Evolutionary conservation across 805 yeast genomes (phyloP), one percentile per base, ranked within the genome.

Genomic region (Metschnikowia sp.): DNA sequence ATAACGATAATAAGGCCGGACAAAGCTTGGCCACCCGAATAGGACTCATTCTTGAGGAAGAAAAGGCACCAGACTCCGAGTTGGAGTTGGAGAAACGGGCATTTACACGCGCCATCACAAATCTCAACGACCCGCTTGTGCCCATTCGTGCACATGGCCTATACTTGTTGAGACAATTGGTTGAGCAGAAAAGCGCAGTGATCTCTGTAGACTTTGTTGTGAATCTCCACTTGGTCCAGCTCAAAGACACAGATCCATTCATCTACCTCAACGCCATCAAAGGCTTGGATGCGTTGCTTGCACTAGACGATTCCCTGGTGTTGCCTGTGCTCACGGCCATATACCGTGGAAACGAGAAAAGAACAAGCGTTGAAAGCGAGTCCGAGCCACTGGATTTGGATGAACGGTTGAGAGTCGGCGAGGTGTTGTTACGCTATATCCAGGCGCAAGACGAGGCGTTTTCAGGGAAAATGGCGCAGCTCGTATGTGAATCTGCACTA

Each of bases 61-160:
- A 65, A 5, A 19, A 40, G 2, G 55, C 61, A 2, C 55, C 58
- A 1, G 43, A 45, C 2, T 52, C 59, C 8, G 54, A 51, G 10
- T 48, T 50, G 36, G 72, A 69, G 10, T 47, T 60, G 8, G 78
- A 83, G 40, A 62, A 63, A 28, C 67, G 66, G 22, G 51, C 64
- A 0, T 65, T 86, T 40, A 75, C 77, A 12, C 71, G 79, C 31
- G 96, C 96, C 0, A 66, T 88, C 33, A 69, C 77, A 1, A 79
- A 83, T 49, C 64, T 94, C 37, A 82, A 81, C 47, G 96, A 91
- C 64, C 86, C 91, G 0, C 66, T 86, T 37, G 83, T 87, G 3
- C 96, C 98, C 0, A 79, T 92, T 2, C 73, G 90, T 45, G 98
- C 96, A 0, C 90, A 87, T 63, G 98, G 98, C 0, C 66, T 94